Percentiles rank a stretch among this genome's conserved stretches.
These are phyloP conservation scores for Flaveria linearis DNA, from an alignment of 129 eudicot species.

Conservation along the genomic window DNA sequence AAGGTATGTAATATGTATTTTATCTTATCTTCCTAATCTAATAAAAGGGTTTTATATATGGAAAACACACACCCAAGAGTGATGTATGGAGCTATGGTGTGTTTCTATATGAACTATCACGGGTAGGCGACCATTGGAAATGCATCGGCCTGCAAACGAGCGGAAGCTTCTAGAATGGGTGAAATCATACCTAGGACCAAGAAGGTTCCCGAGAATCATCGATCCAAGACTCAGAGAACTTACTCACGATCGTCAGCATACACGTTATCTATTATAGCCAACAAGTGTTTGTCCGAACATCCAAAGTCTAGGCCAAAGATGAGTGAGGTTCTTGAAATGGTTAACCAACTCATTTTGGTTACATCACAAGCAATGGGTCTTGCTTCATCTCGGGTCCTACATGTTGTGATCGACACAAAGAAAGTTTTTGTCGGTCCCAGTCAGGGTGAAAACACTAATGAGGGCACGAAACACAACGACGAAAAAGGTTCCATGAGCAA, in stretches of 20 bases:
- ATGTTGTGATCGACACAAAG: constrained; percentile 23
- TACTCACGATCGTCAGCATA: constrained; percentile 45
- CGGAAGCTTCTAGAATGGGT: constrained; percentile 50
- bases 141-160: constrained; percentile 38
- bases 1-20: no score
- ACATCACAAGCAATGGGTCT: not conserved
- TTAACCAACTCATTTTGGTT: constrained; percentile 24
- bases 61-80: constrained; percentile 35
- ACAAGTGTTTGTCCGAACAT: constrained; percentile 48
- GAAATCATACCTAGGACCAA: constrained; percentile 45
- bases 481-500: not conserved
- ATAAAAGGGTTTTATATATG: no score
- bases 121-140: not conserved
- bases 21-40: no score
- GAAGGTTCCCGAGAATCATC: constrained; percentile 46
- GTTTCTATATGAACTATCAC: constrained; percentile 65
- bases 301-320: constrained; percentile 58
- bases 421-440: constrained; percentile 25
- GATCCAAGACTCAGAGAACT: constrained; percentile 63
- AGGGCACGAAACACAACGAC: constrained; percentile 1
- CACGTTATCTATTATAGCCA: constrained; percentile 49
- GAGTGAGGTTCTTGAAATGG: constrained; percentile 66
- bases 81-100: constrained; percentile 72
- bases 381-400: not conserved
- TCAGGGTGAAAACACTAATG: constrained; percentile 15